Evolutionary conservation across 352 stramenopile species (phyloP).

Genomic region (Blastocystis sp.): DNA sequence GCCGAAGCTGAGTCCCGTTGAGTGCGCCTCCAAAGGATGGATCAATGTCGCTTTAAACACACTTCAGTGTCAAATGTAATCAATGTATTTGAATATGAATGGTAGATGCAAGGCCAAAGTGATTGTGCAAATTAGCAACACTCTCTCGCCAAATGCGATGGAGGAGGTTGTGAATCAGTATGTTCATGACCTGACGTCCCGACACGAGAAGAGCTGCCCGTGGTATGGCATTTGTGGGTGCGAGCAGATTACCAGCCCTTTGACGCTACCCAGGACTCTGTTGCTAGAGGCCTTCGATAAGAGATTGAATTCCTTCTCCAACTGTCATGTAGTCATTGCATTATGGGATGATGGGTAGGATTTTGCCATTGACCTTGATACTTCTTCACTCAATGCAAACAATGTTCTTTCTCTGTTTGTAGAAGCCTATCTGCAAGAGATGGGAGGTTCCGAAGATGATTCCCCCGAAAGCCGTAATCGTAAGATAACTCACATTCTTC

Average conservation of each 20-base stretch:
- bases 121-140: conserved; percentile 21
- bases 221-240: conserved; percentile 37
- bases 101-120: conserved; percentile 42
- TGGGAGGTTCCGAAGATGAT: conserved; percentile 33
- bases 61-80: conserved; percentile 61
- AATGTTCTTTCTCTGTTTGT: conserved; percentile 48
- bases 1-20: conserved; percentile 45
- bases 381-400: neutral
- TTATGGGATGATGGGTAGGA: conserved; percentile 17
- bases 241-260: conserved; percentile 19
- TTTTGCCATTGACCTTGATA: conserved; percentile 29
- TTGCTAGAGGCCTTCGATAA: conserved; percentile 30
- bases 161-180: neutral
- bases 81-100: neutral
- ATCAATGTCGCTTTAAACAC: conserved; percentile 50
- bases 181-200: neutral
- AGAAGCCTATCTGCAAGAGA: conserved; percentile 59
- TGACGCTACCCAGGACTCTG: neutral
- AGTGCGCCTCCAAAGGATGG: conserved; percentile 58
- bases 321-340: conserved; percentile 9
- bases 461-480: neutral
- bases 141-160: neutral
- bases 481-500: conserved; percentile 44
- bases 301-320: neutral
- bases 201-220: conserved; percentile 28